Evolutionary conservation across 495 filamentous ascomycete genomes (phyloP).

Genomic region (Amniculicola lignicola): DNA sequence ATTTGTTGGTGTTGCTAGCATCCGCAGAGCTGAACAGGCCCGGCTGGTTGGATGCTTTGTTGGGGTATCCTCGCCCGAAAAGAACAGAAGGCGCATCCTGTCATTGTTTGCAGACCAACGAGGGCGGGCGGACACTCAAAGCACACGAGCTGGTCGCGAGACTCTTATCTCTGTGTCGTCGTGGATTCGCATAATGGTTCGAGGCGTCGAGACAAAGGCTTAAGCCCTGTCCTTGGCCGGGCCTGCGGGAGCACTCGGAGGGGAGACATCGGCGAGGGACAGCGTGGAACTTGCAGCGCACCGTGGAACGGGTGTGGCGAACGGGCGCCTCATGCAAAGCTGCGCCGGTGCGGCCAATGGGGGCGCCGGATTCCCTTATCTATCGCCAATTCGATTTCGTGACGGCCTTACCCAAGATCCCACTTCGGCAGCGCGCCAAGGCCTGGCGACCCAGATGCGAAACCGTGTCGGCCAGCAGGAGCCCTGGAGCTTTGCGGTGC

Average conservation of each 20-base stretch:
- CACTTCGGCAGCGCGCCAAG: background rate
- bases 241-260: background rate
- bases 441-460: background rate
- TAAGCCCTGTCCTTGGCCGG: background rate
- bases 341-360: background rate
- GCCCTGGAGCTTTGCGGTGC: too few species aligned
- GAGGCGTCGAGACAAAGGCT: background rate
- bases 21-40: too few species aligned
- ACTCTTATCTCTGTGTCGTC: constrained; percentile 14
- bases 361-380: background rate
- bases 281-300: background rate
- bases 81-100: background rate
- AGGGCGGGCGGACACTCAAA: background rate
- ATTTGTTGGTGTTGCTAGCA: too few species aligned
- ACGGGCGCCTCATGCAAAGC: background rate
- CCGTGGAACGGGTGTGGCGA: background rate
- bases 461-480: too few species aligned
- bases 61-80: too few species aligned
- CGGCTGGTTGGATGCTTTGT: too few species aligned
- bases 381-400: background rate
- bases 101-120: background rate
- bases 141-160: background rate
- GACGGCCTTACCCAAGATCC: background rate
- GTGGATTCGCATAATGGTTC: constrained; percentile 18
- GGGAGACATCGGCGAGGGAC: background rate